These are phyloP conservation scores for Clitoria ternatea DNA, from an alignment of 306 rosid genomes.

Conservation along the genomic window DNA sequence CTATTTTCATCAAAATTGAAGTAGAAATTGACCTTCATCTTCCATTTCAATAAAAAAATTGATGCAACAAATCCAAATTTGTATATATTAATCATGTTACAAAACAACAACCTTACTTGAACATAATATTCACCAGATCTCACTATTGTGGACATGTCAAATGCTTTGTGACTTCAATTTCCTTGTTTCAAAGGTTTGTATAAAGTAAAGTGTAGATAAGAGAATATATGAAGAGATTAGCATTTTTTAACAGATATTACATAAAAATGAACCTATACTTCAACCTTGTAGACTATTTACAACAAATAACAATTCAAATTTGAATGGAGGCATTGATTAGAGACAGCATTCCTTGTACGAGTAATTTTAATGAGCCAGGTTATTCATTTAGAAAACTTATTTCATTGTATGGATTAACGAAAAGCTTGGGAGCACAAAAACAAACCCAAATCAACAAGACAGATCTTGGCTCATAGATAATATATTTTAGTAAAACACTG, in stretches of 20 bases:
- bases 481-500: background rate
- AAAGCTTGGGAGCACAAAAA: background rate
- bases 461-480: background rate
- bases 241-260: background rate
- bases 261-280: background rate
- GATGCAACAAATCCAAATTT: background rate
- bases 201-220: background rate
- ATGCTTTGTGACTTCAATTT: background rate
- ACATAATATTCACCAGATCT: background rate
- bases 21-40: no score
- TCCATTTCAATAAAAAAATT: background rate
- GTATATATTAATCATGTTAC: background rate
- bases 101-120: conserved; percentile 6
- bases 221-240: conserved; percentile 12
- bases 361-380: conserved; percentile 6
- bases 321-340: conserved; percentile 17
- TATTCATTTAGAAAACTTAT: background rate
- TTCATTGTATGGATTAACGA: background rate
- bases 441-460: conserved; percentile 11
- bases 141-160: background rate
- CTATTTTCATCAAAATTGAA: background rate
- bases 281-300: background rate
- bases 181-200: background rate
- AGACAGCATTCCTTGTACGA: background rate
- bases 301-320: background rate